Percentiles rank a stretch among this genome's conserved stretches.
Conservation (phyloP, 2,329 filamentous ascomycete species). For the Daldinia sp. region DNA sequence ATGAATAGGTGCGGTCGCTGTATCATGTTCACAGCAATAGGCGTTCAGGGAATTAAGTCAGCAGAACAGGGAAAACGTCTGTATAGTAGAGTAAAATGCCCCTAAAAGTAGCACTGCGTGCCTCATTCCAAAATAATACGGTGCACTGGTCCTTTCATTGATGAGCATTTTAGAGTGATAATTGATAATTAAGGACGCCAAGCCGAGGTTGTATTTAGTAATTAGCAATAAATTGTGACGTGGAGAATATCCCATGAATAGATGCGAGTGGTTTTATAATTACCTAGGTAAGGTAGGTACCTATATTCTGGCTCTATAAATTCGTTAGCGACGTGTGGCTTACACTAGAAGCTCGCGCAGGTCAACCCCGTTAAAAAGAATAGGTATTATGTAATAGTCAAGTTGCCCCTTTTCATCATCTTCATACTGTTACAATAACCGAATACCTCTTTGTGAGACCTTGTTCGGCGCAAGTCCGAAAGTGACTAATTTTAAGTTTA, state of each 20-base stretch:
- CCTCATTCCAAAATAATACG: conserved; percentile 21
- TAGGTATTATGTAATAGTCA: neutral
- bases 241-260: neutral
- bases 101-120: conserved; percentile 10
- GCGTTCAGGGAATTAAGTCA: conserved; percentile 41
- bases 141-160: neutral
- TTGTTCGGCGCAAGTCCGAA: too few species aligned
- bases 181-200: neutral
- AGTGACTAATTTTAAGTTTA: too few species aligned
- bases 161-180: neutral
- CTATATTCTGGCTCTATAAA: too few species aligned
- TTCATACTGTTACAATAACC: neutral
- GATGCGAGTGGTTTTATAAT: neutral
- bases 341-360: neutral
- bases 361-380: neutral
- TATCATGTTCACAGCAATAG: conserved; percentile 38
- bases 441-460: neutral
- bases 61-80: conserved; percentile 22
- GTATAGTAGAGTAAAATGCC: conserved; percentile 25
- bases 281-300: too few species aligned
- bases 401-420: neutral
- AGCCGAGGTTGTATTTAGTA: neutral
- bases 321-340: too few species aligned
- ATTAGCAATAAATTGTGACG: neutral
- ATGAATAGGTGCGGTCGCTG: conserved; percentile 50